phyloP scores from a whole-genome alignment of 805 yeast species.

The Saccharomycopsis sp. region DNA sequence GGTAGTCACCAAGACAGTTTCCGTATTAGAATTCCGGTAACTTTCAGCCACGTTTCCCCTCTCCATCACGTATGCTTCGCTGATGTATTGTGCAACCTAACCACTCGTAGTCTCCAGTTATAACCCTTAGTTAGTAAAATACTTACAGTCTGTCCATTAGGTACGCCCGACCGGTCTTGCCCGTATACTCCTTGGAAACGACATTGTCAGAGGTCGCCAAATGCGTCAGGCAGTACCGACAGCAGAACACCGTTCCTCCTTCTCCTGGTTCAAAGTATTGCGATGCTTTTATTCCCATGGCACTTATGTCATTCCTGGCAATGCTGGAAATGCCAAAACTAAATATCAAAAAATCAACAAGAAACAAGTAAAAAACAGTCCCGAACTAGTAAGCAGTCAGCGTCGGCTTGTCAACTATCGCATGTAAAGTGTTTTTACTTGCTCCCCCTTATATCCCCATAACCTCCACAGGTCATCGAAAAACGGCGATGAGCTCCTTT shows the following conservation, averaged over 20 bases:
- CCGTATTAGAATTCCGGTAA: too few species aligned
- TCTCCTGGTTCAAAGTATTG: background rate
- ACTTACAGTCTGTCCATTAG: slow-evolving; percentile 41
- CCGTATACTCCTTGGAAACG: slow-evolving; percentile 42
- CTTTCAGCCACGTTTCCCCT: too few species aligned
- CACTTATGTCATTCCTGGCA: too few species aligned
- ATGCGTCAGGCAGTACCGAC: slow-evolving; percentile 36
- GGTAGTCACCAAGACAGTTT: too few species aligned
- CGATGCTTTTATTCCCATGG: slow-evolving; percentile 2
- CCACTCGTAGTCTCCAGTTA: too few species aligned
- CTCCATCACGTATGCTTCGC: too few species aligned
- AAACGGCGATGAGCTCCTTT: background rate
- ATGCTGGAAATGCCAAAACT: background rate
- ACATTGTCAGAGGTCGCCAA: slow-evolving; percentile 32
- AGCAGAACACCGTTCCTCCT: slow-evolving; percentile 31
- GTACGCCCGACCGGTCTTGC: slow-evolving; percentile 52
- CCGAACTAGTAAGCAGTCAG: too few species aligned
- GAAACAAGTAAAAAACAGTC: background rate
- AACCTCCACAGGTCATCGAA: too few species aligned
- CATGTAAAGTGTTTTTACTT: too few species aligned
- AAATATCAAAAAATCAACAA: background rate
- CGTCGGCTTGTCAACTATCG: too few species aligned
- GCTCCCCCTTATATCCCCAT: too few species aligned
- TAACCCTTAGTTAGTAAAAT: background rate
- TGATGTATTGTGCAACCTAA: too few species aligned